Conservation (phyloP, 805 yeast species). For the Candida odintsovae region DNA sequence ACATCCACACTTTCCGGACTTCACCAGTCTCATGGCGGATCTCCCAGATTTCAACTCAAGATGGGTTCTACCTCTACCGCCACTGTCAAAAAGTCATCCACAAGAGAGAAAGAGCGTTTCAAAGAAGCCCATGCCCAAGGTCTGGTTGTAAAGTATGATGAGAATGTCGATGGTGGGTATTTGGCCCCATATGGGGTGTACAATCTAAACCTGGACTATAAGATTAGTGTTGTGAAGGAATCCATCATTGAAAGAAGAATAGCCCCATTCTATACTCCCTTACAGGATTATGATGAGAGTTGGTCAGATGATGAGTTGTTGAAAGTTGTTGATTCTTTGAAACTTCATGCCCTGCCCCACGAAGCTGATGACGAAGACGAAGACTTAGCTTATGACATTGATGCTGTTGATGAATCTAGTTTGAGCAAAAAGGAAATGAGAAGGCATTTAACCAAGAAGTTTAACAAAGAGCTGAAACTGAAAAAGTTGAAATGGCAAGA, state of each 20-base stretch:
- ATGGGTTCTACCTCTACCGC: slow-evolving; percentile 21
- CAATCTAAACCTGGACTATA: slow-evolving; percentile 64
- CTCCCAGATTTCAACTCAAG: slow-evolving; percentile 16
- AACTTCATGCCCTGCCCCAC: slow-evolving; percentile 49
- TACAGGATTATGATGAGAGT: slow-evolving; percentile 66
- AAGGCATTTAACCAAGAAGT: slow-evolving; percentile 32
- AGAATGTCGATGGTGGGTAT: slow-evolving; percentile 90
- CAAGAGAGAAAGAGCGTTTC: slow-evolving; percentile 47
- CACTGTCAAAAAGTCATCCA: slow-evolving; percentile 18
- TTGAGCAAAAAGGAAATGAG: slow-evolving; percentile 37
- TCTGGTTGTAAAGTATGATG: slow-evolving; percentile 54
- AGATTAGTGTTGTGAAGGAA: slow-evolving; percentile 64
- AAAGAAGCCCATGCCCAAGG: slow-evolving; percentile 51
- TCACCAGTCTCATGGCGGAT: slow-evolving; percentile 4
- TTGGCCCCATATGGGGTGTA: slow-evolving; percentile 90
- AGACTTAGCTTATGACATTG: slow-evolving; percentile 56
- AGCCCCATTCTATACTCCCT: slow-evolving; percentile 89
- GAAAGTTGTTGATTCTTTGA: slow-evolving; percentile 40
- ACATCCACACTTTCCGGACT: slow-evolving; percentile 8
- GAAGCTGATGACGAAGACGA: slow-evolving; percentile 52
- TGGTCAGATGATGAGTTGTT: slow-evolving; percentile 73
- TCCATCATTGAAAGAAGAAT: slow-evolving; percentile 63
- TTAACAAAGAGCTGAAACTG: slow-evolving; percentile 34
- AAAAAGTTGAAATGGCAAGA: slow-evolving; percentile 32
- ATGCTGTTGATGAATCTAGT: slow-evolving; percentile 40